phyloP scores from a whole-genome alignment of 306 rosid genomes.

The Luffa aegyptiaca region DNA sequence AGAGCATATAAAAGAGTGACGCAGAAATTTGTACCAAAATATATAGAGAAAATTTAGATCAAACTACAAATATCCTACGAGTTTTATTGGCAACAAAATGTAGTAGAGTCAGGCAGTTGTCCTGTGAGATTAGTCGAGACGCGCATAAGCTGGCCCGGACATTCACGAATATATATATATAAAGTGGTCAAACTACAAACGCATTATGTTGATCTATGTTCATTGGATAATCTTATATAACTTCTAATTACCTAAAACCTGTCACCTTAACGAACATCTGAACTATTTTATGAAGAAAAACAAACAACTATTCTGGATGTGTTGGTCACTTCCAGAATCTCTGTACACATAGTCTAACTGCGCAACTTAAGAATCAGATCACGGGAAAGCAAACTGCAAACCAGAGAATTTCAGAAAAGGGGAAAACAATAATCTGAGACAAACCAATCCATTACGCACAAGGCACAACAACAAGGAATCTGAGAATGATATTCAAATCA shows the following conservation, averaged over 20 bases:
- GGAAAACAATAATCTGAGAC: background rate
- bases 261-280: background rate
- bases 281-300: background rate
- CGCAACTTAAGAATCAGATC: background rate
- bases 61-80: too few relatives aligned
- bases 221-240: background rate
- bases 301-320: background rate
- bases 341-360: background rate
- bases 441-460: background rate
- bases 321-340: background rate
- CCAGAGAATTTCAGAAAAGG: background rate
- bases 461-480: background rate
- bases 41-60: too few relatives aligned
- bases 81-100: too few relatives aligned
- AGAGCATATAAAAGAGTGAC: too few relatives aligned
- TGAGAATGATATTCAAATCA: background rate
- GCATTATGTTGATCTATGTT: too few relatives aligned
- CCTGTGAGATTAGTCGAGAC: too few relatives aligned
- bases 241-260: background rate
- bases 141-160: too few relatives aligned
- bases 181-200: too few relatives aligned
- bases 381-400: background rate
- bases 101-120: too few relatives aligned
- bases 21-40: too few relatives aligned
- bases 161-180: too few relatives aligned